phyloP scores from a whole-genome alignment of 331 rosid species.

The Telfairia occidentalis region DNA sequence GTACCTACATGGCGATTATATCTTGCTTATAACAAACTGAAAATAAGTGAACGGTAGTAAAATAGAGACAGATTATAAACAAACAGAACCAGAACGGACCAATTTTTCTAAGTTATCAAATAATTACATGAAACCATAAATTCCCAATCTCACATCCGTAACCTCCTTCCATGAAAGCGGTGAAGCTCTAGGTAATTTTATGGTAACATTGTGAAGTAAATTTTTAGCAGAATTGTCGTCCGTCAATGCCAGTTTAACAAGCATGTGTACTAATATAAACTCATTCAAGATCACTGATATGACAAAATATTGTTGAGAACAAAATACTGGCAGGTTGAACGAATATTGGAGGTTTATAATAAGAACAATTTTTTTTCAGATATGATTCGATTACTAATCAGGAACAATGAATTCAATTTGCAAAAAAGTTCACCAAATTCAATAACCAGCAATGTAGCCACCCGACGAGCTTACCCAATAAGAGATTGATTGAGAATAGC shows the following conservation, averaged over 20 bases:
- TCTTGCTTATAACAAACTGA: background rate
- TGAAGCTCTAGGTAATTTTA: background rate
- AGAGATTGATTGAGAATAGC: background rate
- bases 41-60: background rate
- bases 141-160: background rate
- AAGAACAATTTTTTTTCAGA: background rate
- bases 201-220: background rate
- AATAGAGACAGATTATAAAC: background rate
- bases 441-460: background rate
- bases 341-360: background rate
- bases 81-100: background rate
- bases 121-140: background rate
- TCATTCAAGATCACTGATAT: background rate
- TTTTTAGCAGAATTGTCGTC: background rate
- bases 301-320: background rate
- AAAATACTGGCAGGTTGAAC: background rate
- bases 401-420: background rate
- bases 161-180: background rate
- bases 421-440: background rate
- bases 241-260: background rate
- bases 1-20: slow-evolving; percentile 29
- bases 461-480: background rate
- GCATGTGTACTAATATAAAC: background rate
- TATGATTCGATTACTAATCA: background rate
- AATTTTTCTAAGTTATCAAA: background rate